Conservation (phyloP, 805 yeast species). For the Dipodascus geniculatus region DNA sequence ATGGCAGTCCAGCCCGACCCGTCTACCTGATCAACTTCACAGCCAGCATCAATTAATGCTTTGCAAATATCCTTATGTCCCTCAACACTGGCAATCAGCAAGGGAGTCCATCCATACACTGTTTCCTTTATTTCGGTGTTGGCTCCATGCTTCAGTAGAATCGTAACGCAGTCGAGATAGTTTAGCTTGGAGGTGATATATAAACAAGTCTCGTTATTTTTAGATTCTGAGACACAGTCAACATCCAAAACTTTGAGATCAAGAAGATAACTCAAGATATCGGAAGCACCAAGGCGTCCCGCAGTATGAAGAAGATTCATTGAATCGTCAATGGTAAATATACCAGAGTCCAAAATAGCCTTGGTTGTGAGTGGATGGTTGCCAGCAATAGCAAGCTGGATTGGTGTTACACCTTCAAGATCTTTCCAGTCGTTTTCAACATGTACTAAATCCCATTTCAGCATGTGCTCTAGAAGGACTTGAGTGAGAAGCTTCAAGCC, state of each 20-base stretch:
- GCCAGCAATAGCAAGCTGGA: constrained; percentile 74
- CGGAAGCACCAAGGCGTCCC: constrained; percentile 50
- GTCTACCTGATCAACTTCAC: constrained; percentile 48
- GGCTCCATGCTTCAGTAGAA: constrained; percentile 49
- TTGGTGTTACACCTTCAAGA: constrained; percentile 67
- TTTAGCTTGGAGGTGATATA: constrained; percentile 67
- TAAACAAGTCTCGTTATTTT: constrained; percentile 57
- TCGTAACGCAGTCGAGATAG: constrained; percentile 38
- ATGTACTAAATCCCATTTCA: constrained; percentile 37
- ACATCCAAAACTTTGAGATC: constrained; percentile 46
- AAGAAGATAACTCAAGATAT: constrained; percentile 43
- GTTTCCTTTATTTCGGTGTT: constrained; percentile 63
- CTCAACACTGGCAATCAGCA: constrained; percentile 82
- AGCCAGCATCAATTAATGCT: constrained; percentile 40
- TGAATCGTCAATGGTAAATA: constrained; percentile 34
- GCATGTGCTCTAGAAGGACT: constrained; percentile 43
- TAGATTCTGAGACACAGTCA: constrained; percentile 45
- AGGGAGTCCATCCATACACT: constrained; percentile 89
- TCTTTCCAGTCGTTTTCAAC: constrained; percentile 30
- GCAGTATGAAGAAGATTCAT: constrained; percentile 61
- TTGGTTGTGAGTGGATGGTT: constrained; percentile 68
- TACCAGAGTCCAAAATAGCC: constrained; percentile 36
- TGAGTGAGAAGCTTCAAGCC: constrained; percentile 59
- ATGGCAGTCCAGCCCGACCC: constrained; percentile 95
- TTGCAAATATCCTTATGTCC: constrained; percentile 52